Evolutionary conservation across 2,329 filamentous ascomycete species (phyloP).

Genomic region (Pestalotiopsis sp.): DNA sequence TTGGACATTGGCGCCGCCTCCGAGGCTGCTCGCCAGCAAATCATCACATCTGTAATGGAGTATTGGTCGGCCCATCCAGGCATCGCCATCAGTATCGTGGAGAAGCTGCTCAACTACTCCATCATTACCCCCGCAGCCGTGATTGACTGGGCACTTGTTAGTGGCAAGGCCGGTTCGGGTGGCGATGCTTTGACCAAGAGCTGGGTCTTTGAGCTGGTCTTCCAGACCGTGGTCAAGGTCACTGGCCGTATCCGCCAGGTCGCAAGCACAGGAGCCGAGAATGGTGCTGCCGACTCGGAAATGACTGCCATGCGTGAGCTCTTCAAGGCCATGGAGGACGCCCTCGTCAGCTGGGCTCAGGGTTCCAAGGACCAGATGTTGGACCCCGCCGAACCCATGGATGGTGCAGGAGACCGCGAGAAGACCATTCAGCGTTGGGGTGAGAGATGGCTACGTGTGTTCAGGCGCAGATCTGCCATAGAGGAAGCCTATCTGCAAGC

Average conservation of each 20-base stretch:
- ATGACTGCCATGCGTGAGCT: constrained; percentile 74
- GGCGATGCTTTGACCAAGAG: constrained; percentile 70
- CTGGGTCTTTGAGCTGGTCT: constrained; percentile 87
- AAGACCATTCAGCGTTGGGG: constrained; percentile 78
- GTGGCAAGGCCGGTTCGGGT: constrained; percentile 50
- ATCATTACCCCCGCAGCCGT: constrained; percentile 86
- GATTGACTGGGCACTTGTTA: constrained; percentile 81
- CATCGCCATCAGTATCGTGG: constrained; percentile 86
- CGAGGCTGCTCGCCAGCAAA: constrained; percentile 77
- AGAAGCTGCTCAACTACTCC: constrained; percentile 96
- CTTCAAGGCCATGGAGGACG: constrained; percentile 79
- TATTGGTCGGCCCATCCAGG: constrained; percentile 96
- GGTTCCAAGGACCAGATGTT: constrained; percentile 75
- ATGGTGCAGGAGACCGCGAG: constrained; percentile 59
- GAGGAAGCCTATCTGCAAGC: constrained; percentile 62
- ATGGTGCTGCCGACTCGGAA: constrained; percentile 59
- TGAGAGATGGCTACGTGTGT: constrained; percentile 82
- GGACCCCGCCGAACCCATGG: constrained; percentile 52
- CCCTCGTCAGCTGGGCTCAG: constrained; percentile 68
- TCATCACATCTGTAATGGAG: constrained; percentile 83
- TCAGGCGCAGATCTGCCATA: constrained; percentile 77
- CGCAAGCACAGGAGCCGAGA: constrained; percentile 58
- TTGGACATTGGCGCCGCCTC: constrained; percentile 76
- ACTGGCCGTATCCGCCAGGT: constrained; percentile 84
- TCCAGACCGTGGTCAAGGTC: constrained; percentile 86